Conservation (phyloP, 306 rosid genomes). For the Geum urbanum region DNA sequence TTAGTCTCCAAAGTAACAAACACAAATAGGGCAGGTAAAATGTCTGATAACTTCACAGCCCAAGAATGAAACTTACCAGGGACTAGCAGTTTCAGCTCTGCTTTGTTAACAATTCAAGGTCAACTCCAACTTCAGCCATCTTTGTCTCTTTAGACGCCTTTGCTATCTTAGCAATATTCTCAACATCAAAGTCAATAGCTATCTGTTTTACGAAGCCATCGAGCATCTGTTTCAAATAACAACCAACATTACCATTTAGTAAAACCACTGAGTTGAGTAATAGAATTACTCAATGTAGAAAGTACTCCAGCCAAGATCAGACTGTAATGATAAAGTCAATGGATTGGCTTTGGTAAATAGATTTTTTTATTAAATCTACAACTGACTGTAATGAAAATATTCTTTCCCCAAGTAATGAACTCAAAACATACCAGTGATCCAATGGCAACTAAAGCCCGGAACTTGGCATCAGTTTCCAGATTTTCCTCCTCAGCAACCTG, state of each 20-base stretch:
- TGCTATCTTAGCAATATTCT: slow-evolving; percentile 63
- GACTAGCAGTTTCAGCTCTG: slow-evolving; percentile 30
- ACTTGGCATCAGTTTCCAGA: slow-evolving; percentile 67
- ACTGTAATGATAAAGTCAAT: no score
- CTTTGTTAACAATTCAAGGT: slow-evolving; percentile 61
- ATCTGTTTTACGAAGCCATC: slow-evolving; percentile 68
- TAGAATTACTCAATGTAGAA: not conserved
- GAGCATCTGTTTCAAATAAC: slow-evolving; percentile 53
- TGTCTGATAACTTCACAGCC: not conserved
- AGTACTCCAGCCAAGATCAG: not conserved
- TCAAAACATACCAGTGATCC: slow-evolving; percentile 73
- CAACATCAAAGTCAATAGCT: slow-evolving; percentile 84
- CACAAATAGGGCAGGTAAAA: not conserved
- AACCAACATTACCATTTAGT: not conserved
- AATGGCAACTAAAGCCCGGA: slow-evolving; percentile 86
- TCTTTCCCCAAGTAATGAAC: not conserved
- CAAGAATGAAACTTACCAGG: not conserved
- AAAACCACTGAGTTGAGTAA: not conserved
- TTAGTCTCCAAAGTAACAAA: not conserved
- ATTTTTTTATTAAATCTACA: no score
- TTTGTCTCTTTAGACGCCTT: slow-evolving; percentile 70
- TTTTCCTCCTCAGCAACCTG: slow-evolving; percentile 75
- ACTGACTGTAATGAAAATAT: no score
- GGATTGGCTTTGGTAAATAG: no score
- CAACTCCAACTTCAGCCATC: slow-evolving; percentile 79